Conservation (phyloP, 768 basidiomycete species). For the Suillus lakei region DNA sequence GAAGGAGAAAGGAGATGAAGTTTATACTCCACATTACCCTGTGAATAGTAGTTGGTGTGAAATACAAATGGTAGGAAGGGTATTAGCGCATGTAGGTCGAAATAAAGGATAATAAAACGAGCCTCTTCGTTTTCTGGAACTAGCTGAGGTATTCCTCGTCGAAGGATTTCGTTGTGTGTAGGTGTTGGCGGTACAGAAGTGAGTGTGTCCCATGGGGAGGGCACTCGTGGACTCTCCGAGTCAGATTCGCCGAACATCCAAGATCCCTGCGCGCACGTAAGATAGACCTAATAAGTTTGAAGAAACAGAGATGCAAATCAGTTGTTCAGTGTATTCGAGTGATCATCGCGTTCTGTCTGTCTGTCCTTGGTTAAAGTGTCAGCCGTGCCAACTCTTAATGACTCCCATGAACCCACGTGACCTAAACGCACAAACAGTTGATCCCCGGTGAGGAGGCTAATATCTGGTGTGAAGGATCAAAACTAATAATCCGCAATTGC, state of each 20-base stretch:
- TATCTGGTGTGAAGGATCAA: too few relatives aligned
- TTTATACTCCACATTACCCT: slow-evolving; percentile 95
- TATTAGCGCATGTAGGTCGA: background rate
- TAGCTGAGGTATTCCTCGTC: slow-evolving; percentile 60
- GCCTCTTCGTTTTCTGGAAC: slow-evolving; percentile 78
- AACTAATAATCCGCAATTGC: too few relatives aligned
- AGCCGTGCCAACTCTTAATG: background rate
- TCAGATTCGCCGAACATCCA: slow-evolving; percentile 84
- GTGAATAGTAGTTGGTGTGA: slow-evolving; percentile 13
- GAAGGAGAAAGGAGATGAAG: slow-evolving; percentile 84
- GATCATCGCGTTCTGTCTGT: slow-evolving; percentile 45
- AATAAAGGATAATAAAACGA: slow-evolving; percentile 13
- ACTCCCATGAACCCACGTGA: background rate
- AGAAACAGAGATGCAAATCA: background rate
- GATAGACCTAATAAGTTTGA: too few relatives aligned
- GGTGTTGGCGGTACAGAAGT: slow-evolving; percentile 56
- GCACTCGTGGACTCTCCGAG: slow-evolving; percentile 78
- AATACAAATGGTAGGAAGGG: background rate
- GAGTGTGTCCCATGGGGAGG: slow-evolving; percentile 83
- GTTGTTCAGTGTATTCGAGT: slow-evolving; percentile 53
- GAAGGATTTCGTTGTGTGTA: slow-evolving; percentile 34
- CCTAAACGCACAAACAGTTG: background rate
- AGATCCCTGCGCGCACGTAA: background rate
- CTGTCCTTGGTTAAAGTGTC: background rate
- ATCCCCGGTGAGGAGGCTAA: too few relatives aligned